Evolutionary conservation across 495 filamentous ascomycete species (phyloP).

Genomic region (Xylaria intraflava): DNA sequence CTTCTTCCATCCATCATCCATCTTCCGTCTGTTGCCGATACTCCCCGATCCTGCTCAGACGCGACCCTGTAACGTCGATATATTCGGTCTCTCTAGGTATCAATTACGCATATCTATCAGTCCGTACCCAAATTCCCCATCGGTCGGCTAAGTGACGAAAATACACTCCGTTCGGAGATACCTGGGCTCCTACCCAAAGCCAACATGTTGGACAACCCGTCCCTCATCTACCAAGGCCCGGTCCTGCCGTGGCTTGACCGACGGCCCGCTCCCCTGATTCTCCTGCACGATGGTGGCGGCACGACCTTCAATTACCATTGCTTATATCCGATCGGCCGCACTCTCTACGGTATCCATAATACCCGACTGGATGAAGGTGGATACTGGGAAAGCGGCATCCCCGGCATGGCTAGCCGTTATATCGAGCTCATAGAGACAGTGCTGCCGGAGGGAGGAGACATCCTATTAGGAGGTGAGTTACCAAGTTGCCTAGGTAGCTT

Average conservation of each 20-base stretch:
- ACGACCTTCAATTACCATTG: slow-evolving; percentile 32
- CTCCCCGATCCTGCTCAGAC: too few species aligned
- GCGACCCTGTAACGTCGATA: too few species aligned
- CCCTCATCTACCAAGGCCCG: slow-evolving; percentile 20
- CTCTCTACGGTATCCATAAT: slow-evolving; percentile 32
- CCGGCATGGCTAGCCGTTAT: slow-evolving; percentile 27
- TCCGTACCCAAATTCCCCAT: too few species aligned
- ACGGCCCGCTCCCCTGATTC: slow-evolving; percentile 23
- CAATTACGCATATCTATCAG: too few species aligned
- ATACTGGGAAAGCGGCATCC: slow-evolving; percentile 26
- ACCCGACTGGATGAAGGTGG: slow-evolving; percentile 27
- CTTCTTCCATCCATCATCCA: too few species aligned
- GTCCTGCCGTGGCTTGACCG: not conserved
- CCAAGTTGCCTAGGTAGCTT: too few species aligned
- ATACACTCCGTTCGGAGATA: too few species aligned
- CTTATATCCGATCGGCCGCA: slow-evolving; percentile 24
- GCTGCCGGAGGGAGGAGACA: slow-evolving; percentile 26
- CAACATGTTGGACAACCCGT: slow-evolving; percentile 15
- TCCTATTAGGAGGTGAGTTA: slow-evolving; percentile 19
- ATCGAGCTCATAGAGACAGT: slow-evolving; percentile 21
- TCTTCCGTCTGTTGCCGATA: too few species aligned
- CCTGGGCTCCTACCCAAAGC: too few species aligned
- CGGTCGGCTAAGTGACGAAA: too few species aligned
- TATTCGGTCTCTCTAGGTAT: too few species aligned
- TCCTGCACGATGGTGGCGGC: slow-evolving; percentile 35